Percentiles rank a stretch among this genome's conserved stretches.
Conservation (phyloP, 2,329 filamentous ascomycete genomes). For the Metarhizium robertsii region DNA sequence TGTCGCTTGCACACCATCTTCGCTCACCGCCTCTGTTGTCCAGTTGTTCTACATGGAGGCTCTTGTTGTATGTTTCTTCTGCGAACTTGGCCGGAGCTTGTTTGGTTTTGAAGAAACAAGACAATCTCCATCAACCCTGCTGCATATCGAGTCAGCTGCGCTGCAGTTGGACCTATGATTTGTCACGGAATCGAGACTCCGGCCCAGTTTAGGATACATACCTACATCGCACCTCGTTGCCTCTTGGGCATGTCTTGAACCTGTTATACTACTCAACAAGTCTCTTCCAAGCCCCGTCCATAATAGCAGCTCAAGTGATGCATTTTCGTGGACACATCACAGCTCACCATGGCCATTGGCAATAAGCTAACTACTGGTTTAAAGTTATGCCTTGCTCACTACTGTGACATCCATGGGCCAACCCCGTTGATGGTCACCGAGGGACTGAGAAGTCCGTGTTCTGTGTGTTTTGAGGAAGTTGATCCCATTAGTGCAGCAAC, state of each 20-base stretch:
- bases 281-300: neutral
- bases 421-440: constrained; percentile 63
- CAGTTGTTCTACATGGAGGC: neutral
- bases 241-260: neutral
- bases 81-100: neutral
- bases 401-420: constrained; percentile 61
- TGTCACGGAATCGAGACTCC: neutral
- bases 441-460: constrained; percentile 51
- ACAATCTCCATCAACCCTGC: neutral
- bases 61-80: constrained; percentile 2
- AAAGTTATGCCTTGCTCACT: constrained; percentile 61
- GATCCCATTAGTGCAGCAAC: constrained; percentile 2
- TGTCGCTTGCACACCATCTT: constrained; percentile 8
- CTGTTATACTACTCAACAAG: neutral
- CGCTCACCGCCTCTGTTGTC: constrained; percentile 6
- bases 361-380: constrained; percentile 26
- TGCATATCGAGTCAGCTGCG: constrained; percentile 3
- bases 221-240: neutral
- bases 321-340: neutral
- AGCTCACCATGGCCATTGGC: constrained; percentile 18
- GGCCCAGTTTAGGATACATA: neutral
- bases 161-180: neutral
- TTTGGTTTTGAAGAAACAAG: neutral
- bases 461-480: constrained; percentile 43
- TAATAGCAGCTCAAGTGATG: neutral